These are phyloP conservation scores for Cryptococcus sp. DNA, from an alignment of 1,284 basidiomycete species.

Conservation along the genomic window DNA sequence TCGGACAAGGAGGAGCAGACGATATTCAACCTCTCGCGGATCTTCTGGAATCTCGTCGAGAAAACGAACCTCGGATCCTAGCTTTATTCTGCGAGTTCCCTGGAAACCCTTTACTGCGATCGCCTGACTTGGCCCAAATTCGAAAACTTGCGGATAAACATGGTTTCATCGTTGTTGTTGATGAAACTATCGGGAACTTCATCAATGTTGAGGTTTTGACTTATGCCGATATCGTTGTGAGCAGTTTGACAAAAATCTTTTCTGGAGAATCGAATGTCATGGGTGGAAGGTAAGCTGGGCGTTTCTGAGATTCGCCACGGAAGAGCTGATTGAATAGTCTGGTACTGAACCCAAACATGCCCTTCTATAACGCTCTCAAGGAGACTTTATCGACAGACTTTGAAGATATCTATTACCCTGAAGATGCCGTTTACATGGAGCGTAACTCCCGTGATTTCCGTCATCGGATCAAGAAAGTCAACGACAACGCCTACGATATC, in stretches of 20 bases:
- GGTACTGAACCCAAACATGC: conserved; percentile 75
- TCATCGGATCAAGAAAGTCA: conserved; percentile 69
- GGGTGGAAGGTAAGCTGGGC: conserved; percentile 83
- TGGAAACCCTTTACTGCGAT: conserved; percentile 86
- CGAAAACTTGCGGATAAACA: conserved; percentile 80
- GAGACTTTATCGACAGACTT: conserved; percentile 59
- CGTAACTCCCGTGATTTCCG: conserved; percentile 93
- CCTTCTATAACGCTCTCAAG: conserved; percentile 65
- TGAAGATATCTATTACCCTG: conserved; percentile 84
- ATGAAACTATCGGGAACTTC: conserved; percentile 96
- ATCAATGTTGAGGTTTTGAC: conserved; percentile 90
- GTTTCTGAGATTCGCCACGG: not conserved
- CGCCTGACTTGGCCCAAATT: conserved; percentile 72
- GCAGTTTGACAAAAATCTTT: conserved; percentile 91
- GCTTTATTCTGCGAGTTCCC: conserved; percentile 75
- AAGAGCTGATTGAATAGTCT: conserved; percentile 49
- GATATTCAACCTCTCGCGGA: conserved; percentile 72
- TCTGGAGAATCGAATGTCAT: conserved; percentile 94
- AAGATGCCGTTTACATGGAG: conserved; percentile 96
- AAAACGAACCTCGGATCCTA: conserved; percentile 45
- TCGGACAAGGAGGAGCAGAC: conserved; percentile 71
- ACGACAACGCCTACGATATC: conserved; percentile 75
- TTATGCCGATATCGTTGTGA: conserved; percentile 88
- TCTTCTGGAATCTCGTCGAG: conserved; percentile 53
- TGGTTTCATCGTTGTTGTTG: conserved; percentile 82